Evolutionary conservation across 305 asterid genomes (phyloP), one percentile per base, ranked within the genome.

Genomic region (Fraxinus greggii): DNA sequence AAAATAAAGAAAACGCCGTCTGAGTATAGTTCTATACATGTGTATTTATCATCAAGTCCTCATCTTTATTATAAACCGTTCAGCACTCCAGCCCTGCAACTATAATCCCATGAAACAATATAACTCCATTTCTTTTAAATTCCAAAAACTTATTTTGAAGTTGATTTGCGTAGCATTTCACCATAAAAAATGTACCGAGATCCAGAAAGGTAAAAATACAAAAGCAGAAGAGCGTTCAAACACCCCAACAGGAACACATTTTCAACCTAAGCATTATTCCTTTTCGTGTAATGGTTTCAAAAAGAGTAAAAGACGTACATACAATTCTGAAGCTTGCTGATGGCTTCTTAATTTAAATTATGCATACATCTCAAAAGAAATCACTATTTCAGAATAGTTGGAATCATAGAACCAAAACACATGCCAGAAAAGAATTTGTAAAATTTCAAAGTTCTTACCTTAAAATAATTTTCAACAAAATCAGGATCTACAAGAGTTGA

Each of bases 391-490:
- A 21, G 26, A 40, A 7, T 63, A 21, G 76, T 48, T 38, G 42
- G 81, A 45, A 61, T n/a, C 23, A 10, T 23, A 76, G 56, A 76
- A 48, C 72, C 23, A 51, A 70, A 82, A 48, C 21, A 15, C 29
- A 70, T 76, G 21, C 79, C 75, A 69, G 69, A 81, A 15, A 78
- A 59, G 17, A 75, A 70, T 54, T 65, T 54, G 45, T 51, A 79
- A 82, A 88, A 74, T 40, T 29, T 74, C 63, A 70, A 38, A 73
- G 23, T 69, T 42, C 80, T 87, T 77, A 92, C 98, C 97, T 92
- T 96, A 85, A 96, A 96, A 90, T 93, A 96, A 83, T 94, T 96
- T 86, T 96, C 98, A 51, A 91, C 98, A 84, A 96, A 96, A 87
- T 94, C 91, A 59, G 97, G 89, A 86, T 96, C 98, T 24, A 88